Percentiles rank a stretch among this genome's conserved stretches.
Conservation (phyloP, 2,329 filamentous ascomycete species). For the Sclerotinia spermophila region DNA sequence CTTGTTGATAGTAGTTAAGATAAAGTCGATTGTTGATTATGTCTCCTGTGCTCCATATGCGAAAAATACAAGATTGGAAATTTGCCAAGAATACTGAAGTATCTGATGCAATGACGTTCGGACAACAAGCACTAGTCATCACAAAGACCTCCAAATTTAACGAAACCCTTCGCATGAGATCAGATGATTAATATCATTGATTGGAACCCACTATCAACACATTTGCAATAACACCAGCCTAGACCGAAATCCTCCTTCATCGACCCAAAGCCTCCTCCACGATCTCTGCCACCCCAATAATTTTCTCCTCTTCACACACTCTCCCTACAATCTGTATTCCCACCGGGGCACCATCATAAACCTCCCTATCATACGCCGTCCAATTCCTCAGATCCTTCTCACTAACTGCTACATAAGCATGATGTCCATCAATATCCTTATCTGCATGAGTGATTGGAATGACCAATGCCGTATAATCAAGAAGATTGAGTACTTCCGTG, state of each 20-base stretch:
- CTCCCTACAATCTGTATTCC: constrained; percentile 51
- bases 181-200: neutral
- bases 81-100: neutral
- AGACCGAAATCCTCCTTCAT: neutral
- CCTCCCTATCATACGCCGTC: constrained; percentile 44
- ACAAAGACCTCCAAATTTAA: neutral
- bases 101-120: neutral
- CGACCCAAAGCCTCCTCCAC: constrained; percentile 26
- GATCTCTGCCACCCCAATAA: constrained; percentile 41
- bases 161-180: too few relatives aligned
- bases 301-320: constrained; percentile 53
- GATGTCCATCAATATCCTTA: constrained; percentile 39
- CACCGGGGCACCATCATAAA: constrained; percentile 46
- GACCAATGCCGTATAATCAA: constrained; percentile 58
- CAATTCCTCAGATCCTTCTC: constrained; percentile 44
- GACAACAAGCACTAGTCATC: neutral
- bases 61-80: neutral
- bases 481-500: constrained; percentile 58
- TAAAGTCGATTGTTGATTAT: neutral
- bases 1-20: neutral
- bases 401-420: constrained; percentile 41
- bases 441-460: constrained; percentile 51
- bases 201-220: too few relatives aligned
- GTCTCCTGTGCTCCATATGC: too few relatives aligned
- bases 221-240: too few relatives aligned